A percentile compares a stretch with the other conserved stretches of the same genome.
Conservation (phyloP, 192 early-diverging fungal species). For the Coemansia sp. region DNA sequence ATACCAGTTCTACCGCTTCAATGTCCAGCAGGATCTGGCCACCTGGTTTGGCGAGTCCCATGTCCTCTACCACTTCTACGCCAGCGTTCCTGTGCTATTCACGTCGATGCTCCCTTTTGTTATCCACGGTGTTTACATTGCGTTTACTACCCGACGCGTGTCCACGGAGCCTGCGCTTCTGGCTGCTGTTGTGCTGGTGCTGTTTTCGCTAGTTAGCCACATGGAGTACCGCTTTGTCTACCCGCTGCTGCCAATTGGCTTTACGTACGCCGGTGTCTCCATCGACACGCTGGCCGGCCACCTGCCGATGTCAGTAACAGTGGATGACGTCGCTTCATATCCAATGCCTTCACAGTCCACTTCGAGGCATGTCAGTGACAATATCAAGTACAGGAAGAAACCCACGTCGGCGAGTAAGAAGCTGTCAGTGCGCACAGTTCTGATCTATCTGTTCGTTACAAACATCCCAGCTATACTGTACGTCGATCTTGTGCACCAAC, state of each 20-base stretch:
- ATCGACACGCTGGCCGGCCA: conserved; percentile 43
- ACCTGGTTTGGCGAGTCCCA: conserved; percentile 91
- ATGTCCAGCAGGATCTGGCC: conserved; percentile 77
- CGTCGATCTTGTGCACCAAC: conserved; percentile 78
- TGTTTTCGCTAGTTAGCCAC: conserved; percentile 81
- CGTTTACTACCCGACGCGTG: conserved; percentile 10
- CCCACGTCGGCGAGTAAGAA: not conserved
- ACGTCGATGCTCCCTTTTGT: conserved; percentile 74
- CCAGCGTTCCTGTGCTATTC: conserved; percentile 76
- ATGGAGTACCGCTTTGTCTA: conserved; percentile 97
- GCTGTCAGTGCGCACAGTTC: conserved; percentile 13
- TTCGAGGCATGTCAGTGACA: not conserved
- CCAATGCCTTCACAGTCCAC: not conserved
- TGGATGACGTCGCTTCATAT: not conserved
- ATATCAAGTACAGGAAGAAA: not conserved
- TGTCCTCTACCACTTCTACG: conserved; percentile 88
- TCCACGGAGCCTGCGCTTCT: conserved; percentile 43
- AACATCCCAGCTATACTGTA: conserved; percentile 71
- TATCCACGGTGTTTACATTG: conserved; percentile 55
- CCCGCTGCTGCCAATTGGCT: conserved; percentile 74
- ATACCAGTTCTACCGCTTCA: conserved; percentile 77
- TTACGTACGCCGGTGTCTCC: conserved; percentile 50
- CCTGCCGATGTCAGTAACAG: not conserved
- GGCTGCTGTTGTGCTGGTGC: conserved; percentile 51
- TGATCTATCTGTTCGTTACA: conserved; percentile 59